A percentile compares a stretch with the other conserved stretches of the same genome.
Conservation (phyloP, 1,284 basidiomycete genomes). For the Tilletia caries region DNA sequence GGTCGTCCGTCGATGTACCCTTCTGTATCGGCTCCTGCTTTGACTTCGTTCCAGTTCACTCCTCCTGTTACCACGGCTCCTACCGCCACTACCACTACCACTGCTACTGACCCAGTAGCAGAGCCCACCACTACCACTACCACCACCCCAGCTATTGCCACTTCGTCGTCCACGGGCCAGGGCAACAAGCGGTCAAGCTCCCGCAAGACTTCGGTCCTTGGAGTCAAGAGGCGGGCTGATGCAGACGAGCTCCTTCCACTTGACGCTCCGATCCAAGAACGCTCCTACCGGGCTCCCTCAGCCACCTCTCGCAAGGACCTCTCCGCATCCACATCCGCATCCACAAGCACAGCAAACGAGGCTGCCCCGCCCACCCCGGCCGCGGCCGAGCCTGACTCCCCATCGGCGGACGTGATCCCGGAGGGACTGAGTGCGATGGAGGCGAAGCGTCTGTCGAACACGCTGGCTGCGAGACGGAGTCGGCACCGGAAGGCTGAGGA, state of each 20-base stretch:
- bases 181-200: constrained; percentile 13
- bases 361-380: constrained; percentile 24
- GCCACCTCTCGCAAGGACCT: constrained; percentile 41
- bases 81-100: constrained; percentile 19
- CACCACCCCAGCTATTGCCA: background rate
- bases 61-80: constrained; percentile 16
- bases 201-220: constrained; percentile 16
- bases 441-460: constrained; percentile 52
- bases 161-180: no score
- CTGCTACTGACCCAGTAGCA: background rate
- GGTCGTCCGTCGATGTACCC: constrained; percentile 1
- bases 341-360: constrained; percentile 5
- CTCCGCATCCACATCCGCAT: background rate
- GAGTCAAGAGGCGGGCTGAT: constrained; percentile 43
- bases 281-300: constrained; percentile 47
- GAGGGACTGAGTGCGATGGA: constrained; percentile 41
- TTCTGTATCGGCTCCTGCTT: constrained; percentile 23
- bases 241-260: constrained; percentile 46
- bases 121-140: background rate
- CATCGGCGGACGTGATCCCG: constrained; percentile 19
- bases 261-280: constrained; percentile 50
- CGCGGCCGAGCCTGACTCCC: constrained; percentile 18
- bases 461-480: constrained; percentile 48
- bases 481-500: constrained; percentile 52
- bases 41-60: constrained; percentile 19